Evolutionary conservation across 176 grass and related monocot genomes (phyloP).

Genomic region (Hsuehochloa calcarea): DNA sequence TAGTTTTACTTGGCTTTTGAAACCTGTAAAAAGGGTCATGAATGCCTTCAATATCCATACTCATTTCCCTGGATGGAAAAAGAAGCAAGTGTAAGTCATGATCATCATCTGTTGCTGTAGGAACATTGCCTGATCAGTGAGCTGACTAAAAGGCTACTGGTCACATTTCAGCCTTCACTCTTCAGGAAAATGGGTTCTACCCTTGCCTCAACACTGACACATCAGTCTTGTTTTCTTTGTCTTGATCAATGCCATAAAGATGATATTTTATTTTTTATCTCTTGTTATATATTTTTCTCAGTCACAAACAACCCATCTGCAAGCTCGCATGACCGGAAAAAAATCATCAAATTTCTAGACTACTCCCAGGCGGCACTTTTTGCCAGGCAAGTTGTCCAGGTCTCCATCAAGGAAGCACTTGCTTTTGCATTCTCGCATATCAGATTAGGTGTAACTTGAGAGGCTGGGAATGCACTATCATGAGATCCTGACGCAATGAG

Average conservation of each 20-base stretch:
- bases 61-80: constrained; percentile 33
- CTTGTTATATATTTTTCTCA: too few species aligned
- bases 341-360: too few species aligned
- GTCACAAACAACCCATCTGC: too few species aligned
- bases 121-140: constrained; percentile 18
- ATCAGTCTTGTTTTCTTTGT: too few species aligned
- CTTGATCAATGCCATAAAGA: too few species aligned
- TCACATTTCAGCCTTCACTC: constrained; percentile 34
- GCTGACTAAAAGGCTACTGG: constrained; percentile 23
- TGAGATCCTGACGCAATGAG: not conserved
- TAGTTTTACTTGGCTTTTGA: constrained; percentile 22
- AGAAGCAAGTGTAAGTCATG: constrained; percentile 23
- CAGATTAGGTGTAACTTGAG: not conserved
- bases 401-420: not conserved
- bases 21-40: constrained; percentile 25
- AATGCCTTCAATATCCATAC: constrained; percentile 23
- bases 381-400: too few species aligned
- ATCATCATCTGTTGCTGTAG: constrained; percentile 26
- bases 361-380: too few species aligned
- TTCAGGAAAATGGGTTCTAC: constrained; percentile 16
- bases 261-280: too few species aligned
- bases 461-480: not conserved
- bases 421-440: not conserved
- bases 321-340: too few species aligned
- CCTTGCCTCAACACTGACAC: not conserved